A percentile compares a stretch with the other conserved stretches of the same genome.
These are phyloP conservation scores for Halenospora varia DNA, from an alignment of 495 filamentous ascomycete species.

Conservation along the genomic window DNA sequence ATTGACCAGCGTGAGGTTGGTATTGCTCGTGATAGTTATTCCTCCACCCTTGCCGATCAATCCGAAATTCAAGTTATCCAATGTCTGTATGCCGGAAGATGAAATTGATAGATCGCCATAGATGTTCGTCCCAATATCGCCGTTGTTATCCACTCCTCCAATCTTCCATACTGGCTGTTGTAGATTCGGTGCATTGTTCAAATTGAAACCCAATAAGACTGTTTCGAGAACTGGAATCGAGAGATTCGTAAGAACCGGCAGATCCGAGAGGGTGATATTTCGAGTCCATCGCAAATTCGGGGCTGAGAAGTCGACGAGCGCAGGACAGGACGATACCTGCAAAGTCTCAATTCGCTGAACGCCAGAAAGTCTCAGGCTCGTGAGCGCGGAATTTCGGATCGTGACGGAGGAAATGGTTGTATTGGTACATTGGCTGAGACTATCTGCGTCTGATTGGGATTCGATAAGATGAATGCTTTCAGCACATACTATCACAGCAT, in stretches of 20 bases:
- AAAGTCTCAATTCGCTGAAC: conserved; percentile 2
- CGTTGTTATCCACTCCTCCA: neutral
- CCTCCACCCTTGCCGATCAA: neutral
- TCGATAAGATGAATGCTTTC: neutral
- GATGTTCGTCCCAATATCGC: neutral
- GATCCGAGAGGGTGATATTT: conserved; percentile 5
- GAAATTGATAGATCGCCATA: conserved; percentile 1
- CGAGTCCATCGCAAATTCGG: neutral
- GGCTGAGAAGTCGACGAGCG: neutral
- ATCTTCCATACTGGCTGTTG: neutral
- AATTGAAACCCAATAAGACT: neutral
- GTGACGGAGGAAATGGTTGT: neutral
- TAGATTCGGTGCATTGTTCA: neutral
- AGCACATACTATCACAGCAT: neutral
- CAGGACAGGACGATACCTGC: neutral
- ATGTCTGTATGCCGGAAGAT: neutral
- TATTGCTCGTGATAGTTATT: neutral
- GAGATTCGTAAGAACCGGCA: neutral
- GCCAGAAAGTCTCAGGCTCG: conserved; percentile 2
- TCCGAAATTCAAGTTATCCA: conserved; percentile 1
- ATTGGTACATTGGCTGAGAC: neutral
- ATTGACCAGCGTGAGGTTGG: conserved; percentile 1
- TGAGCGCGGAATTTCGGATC: neutral
- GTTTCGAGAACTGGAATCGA: neutral
- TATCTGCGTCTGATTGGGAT: conserved; percentile 5